Evolutionary conservation across 1,284 basidiomycete genomes (phyloP), one percentile per base, ranked within the genome.

Genomic region (Cutaneotrichosporon cavernicola): DNA sequence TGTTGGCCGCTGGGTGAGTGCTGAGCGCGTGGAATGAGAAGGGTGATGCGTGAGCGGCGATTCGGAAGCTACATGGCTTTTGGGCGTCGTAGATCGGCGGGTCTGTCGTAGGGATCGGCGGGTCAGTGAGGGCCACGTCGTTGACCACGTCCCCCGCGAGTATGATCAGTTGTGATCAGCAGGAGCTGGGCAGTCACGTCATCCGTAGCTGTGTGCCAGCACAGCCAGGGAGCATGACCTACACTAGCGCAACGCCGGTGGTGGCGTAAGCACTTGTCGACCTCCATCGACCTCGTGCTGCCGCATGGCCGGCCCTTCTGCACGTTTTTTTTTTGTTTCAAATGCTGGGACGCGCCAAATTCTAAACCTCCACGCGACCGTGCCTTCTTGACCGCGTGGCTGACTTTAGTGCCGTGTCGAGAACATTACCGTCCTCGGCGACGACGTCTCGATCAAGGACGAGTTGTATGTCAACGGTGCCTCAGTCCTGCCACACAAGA

Each of bases 401-500:
- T 64, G 52, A 64, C 55, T 21, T 2, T 62, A 80, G 78, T 80
- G 79, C 55, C 78, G 83, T 43, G 76, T 83, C 51, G 83, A 83
- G 67, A 83, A 83, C 72, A 83, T 83, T 65, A 82, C 81, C 52
- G 83, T 84, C 11, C 73, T 84, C 34, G 83, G 83, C 47, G 83
- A 84, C 71, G 83, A 84, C 62, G 83, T 84, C 46, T 79, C 79
- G 58, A 82, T 84, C 80, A 84, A 84, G 79, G 83, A 84, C 69
- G 83, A 84, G 73, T 71, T 84, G 18, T 82, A 81, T 67, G 77
- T 84, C 68, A 83, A 83, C 71, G 83, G 83, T 49, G 83, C 83
- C 22, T 81, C 80, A 2, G 82, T 83, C 47, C 73, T 83, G 63
- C 82, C 83, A 14, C 83, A 84, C 78, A 84, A 83, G 80, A 82